Percentiles rank a stretch among this genome's conserved stretches.
These are phyloP conservation scores for Phaeosphaeriaceae sp. DNA, from an alignment of 2,329 filamentous ascomycete species.

Conservation along the genomic window DNA sequence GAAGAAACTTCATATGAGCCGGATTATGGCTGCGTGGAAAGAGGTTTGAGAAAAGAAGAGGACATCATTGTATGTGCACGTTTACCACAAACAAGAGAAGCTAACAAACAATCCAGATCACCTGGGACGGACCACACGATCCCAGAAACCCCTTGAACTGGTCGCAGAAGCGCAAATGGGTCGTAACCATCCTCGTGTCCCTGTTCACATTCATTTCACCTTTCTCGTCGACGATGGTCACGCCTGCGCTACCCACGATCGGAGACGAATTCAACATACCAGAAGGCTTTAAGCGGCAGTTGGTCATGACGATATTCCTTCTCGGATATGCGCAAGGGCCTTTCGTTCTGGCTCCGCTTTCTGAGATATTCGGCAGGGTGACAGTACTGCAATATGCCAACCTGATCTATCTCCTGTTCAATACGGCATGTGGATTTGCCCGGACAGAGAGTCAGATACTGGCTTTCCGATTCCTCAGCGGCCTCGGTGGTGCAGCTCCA, in stretches of 20 bases:
- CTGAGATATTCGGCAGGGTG: conserved; percentile 46
- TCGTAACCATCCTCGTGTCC: conserved; percentile 53
- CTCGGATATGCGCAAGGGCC: conserved; percentile 48
- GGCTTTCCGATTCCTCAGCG: conserved; percentile 43
- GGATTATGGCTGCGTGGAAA: conserved; percentile 9
- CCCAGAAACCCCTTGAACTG: conserved; percentile 57
- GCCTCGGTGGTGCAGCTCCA: conserved; percentile 42
- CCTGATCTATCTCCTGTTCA: conserved; percentile 43
- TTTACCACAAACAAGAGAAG: not conserved
- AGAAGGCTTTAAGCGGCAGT: conserved; percentile 33
- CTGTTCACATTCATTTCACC: conserved; percentile 49
- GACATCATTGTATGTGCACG: conserved; percentile 24
- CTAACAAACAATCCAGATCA: conserved; percentile 31
- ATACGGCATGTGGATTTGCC: conserved; percentile 44
- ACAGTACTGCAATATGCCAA: conserved; percentile 44
- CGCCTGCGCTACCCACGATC: conserved; percentile 41
- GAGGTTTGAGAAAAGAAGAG: conserved; percentile 10
- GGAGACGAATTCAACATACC: conserved; percentile 41
- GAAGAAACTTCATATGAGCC: conserved; percentile 19
- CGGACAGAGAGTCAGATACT: conserved; percentile 39
- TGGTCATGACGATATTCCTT: conserved; percentile 48
- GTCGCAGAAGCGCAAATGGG: conserved; percentile 53
- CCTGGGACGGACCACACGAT: conserved; percentile 56
- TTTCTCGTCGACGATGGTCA: conserved; percentile 49
- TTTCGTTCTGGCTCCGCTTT: conserved; percentile 44